phyloP scores from a whole-genome alignment of 2,329 filamentous ascomycete species.

The Esteya vermicola region DNA sequence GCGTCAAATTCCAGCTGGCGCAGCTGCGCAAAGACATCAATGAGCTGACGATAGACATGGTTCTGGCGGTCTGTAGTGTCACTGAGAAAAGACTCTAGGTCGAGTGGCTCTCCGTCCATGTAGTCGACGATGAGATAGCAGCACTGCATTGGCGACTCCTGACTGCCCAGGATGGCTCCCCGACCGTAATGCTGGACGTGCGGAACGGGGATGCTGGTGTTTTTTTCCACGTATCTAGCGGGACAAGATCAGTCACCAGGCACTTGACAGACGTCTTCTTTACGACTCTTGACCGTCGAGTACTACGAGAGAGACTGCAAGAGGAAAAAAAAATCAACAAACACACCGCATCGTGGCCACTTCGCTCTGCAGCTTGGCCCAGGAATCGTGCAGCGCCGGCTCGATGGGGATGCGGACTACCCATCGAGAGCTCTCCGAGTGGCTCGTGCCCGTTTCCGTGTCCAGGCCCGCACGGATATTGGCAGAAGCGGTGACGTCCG shows the following conservation, averaged over 20 bases:
- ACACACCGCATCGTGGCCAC: slow-evolving; percentile 12
- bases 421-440: slow-evolving; percentile 4
- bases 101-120: slow-evolving; percentile 11
- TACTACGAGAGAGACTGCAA: background rate
- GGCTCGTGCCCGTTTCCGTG: background rate
- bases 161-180: background rate
- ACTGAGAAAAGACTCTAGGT: slow-evolving; percentile 6
- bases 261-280: no score
- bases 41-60: slow-evolving; percentile 11
- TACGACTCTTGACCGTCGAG: no score
- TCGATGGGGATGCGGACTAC: slow-evolving; percentile 14
- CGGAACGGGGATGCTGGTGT: slow-evolving; percentile 13
- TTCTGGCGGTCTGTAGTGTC: slow-evolving; percentile 3
- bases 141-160: slow-evolving; percentile 1
- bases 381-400: slow-evolving; percentile 10
- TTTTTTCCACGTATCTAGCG: slow-evolving; percentile 11
- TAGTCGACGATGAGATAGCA: slow-evolving; percentile 12
- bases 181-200: slow-evolving; percentile 11
- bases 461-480: no score
- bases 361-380: slow-evolving; percentile 15
- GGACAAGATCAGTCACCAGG: background rate
- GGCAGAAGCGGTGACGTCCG: background rate
- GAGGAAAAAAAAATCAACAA: background rate
- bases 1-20: slow-evolving; percentile 12
- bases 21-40: slow-evolving; percentile 14